Evolutionary conservation across 192 early-diverging fungal species (phyloP).

Genomic region (Backusella mclennaniae): DNA sequence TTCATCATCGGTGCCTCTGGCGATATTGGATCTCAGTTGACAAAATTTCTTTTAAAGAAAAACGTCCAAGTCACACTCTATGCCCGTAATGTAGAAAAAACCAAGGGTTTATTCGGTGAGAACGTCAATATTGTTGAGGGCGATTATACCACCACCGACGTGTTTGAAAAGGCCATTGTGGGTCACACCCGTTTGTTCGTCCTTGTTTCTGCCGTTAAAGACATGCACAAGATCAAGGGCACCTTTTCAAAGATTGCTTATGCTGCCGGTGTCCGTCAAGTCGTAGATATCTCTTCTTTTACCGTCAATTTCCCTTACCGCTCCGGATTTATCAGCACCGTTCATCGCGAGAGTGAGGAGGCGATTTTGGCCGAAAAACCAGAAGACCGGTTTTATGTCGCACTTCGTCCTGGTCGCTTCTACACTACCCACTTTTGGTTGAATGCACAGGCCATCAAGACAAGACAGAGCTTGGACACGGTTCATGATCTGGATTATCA

Average conservation of each 20-base stretch:
- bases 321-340: not conserved
- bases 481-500: too few relatives aligned
- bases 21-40: conserved; percentile 11
- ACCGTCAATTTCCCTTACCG: not conserved
- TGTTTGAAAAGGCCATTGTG: conserved; percentile 3
- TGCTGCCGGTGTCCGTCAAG: conserved; percentile 22
- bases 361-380: not conserved
- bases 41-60: conserved; percentile 5
- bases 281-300: conserved; percentile 21
- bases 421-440: too few relatives aligned
- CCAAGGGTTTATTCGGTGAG: not conserved
- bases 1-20: conserved; percentile 24
- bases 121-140: conserved; percentile 12
- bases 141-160: not conserved
- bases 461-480: too few relatives aligned
- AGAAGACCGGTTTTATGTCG: conserved; percentile 8
- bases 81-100: conserved; percentile 13
- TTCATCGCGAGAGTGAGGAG: not conserved
- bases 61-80: conserved; percentile 1
- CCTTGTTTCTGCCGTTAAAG: not conserved
- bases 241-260: conserved; percentile 4
- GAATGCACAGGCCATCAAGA: too few relatives aligned
- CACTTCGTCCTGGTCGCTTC: conserved; percentile 21
- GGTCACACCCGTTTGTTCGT: conserved; percentile 22
- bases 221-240: not conserved